Conservation (phyloP, 306 rosid species). For the Alnus rubra region DNA sequence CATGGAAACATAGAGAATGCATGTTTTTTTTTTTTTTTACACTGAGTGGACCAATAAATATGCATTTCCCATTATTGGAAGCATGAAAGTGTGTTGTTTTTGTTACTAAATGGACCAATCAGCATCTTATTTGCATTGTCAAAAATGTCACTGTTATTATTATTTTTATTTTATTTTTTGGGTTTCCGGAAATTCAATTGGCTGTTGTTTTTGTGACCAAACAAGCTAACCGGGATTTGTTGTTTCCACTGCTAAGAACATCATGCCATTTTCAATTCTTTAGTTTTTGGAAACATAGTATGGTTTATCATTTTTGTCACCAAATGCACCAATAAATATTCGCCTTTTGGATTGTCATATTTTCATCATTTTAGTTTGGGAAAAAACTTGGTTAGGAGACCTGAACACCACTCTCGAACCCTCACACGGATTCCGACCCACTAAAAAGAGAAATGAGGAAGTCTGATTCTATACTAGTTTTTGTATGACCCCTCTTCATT, state of each 20-base stretch:
- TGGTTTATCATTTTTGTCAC: background rate
- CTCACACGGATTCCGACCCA: too few species aligned
- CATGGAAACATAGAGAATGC: background rate
- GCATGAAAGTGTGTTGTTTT: background rate
- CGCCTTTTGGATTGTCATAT: background rate
- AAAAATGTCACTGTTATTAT: too few species aligned
- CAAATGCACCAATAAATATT: background rate
- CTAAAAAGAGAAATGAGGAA: background rate
- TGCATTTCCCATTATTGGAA: background rate
- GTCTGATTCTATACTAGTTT: background rate
- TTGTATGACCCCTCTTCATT: too few species aligned
- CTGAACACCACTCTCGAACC: background rate
- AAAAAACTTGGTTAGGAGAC: background rate
- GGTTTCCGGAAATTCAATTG: background rate
- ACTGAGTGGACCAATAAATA: background rate
- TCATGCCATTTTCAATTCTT: background rate
- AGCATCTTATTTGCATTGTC: background rate
- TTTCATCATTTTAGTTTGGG: background rate
- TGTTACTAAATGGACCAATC: background rate
- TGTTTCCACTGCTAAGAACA: background rate
- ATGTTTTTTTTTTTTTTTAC: background rate
- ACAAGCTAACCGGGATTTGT: background rate
- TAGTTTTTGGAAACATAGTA: background rate
- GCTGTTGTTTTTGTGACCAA: background rate
- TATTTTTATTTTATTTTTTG: background rate